Base-by-base conservation (phyloP, 176 grass and related monocot species). In the Ampelocalamus luodianensis region DNA sequence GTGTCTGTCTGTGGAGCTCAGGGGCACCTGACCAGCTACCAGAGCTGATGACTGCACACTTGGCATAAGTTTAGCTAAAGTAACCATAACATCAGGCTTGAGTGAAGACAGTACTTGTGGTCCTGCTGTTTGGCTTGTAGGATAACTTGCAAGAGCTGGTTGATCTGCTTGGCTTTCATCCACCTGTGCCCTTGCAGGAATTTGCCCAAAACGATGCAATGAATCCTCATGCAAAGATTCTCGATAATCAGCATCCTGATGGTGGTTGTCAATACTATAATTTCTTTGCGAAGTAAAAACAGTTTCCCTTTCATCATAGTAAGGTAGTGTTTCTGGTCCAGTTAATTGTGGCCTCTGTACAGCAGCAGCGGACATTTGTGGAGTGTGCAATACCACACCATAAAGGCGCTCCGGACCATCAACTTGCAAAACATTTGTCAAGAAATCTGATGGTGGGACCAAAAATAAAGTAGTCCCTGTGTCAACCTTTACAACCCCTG, bases 401-500 rank as follows among this genome's bases (percentile, higher is more conserved):
- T 96, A 99, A 74, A 99, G 88, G 37, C 96, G 90, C 56, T 99
- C 91, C 10, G 93, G 93, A 58, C 91, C 93, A 78, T 87, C 91
- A 87, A 96, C 86, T 76, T 90, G 89, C 40, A 99, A 90, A 46
- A 96, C 88, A 56, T 92, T 90, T 39, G 84, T 88, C 71, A 99
- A 60, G 67, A 99, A 99, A 79, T 96, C 90, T 32, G 96, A 96
- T 63, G 93, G 93, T 1, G 96, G 93, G 17, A 99, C 93, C 81
- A 99, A 87, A 85, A 99, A 99, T 32, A 99, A 65, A 18, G 96
- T 92, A 43, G 88, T 92, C 18, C 88, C 88, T 50, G 88, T 84
- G 76, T 95, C 90, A 80, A 99, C 83, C 71, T 96, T 99, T 53
- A 94, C 96, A 90, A 99, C 96, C 27, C 96, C 96, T 8, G 96